Base-by-base conservation (phyloP, 2,329 filamentous ascomycete genomes). In the Alternaria incomplexa region DNA sequence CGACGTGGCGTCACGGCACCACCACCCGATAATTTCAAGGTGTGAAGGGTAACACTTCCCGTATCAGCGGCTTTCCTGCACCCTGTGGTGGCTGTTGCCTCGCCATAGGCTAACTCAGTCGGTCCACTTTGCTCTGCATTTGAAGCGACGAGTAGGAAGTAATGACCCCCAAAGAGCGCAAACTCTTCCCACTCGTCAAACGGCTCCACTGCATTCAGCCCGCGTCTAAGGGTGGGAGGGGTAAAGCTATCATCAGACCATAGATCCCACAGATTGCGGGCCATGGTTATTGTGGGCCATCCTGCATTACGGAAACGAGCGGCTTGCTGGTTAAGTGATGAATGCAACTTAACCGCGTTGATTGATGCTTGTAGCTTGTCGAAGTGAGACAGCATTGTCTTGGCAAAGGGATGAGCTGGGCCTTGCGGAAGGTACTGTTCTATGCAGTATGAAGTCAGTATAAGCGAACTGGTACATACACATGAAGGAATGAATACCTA, bases 131-230 rank as follows among this genome's bases (percentile, higher is more conserved):
- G 50, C 56, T 67, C 65, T 58, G 63, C 66, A 71, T 81, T 88
- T 45, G 82, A 85, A 13, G 93, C 92, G 20, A 88, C 84, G 9
- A 97, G 84, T 46, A 97, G 81, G 70, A 94, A 91, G 79, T 97
- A 97, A 79, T 97, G 94, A 32, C 89, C 89, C 3, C 88, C 89
- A 77, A 96, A 97, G 1, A 97, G 83, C 3, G 91, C 89, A 75
- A 97, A 93, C 73, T 97, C 95, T 79, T 98, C 95, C 93, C 93
- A 97, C 80, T 97, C 94, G 77, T 98, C 95, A 75, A 98, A 97
- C 1, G 91, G 89, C 74, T 97, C 95, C 15, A 93, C 80, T 1
- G 81, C 75, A 70, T 97, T 90, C 13, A 97, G 81, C 11, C 81
- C 81, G 36, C 77, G 81, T 66, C 92, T 86, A 64, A 92, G 85